Evolutionary conservation across 371 early-diverging fungal species (phyloP), one percentile per base, ranked within the genome.

Genomic region (Lichtheimia corymbifera): DNA sequence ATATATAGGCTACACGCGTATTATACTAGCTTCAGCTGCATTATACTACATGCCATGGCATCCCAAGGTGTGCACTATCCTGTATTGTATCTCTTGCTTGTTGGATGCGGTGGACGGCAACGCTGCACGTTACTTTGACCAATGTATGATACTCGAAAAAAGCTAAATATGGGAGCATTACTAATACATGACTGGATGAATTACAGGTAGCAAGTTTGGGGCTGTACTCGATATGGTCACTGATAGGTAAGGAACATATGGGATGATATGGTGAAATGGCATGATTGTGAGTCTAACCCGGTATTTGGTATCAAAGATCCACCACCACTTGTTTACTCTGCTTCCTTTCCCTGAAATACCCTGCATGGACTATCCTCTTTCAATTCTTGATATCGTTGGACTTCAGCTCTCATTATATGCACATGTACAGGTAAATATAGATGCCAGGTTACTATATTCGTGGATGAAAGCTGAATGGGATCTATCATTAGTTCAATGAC

Each of bases 151-250:
- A 49, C 18, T 12, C 7, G 42, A 20, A 12, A 13, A n/a, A 18
- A 41, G 35, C 22, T 42, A 44, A 5, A 44, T 17, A 52, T 14
- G 58, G 17, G 49, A 35, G 9, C 35, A 35, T 35, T 35, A 35
- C 35, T 35, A 35, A 35, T 35, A 35, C 35, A 35, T 35, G 35
- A 11, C 35, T 35, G 35, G 35, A 11, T 35, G 35, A 35, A 35
- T 17, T 22, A 61, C 73, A 95, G 93, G 91, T 67, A 92, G 92
- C 72, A 88, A 90, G 66, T 96, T 97, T 73, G 98, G 98, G 40
- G 94, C 95, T 27, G 97, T 97, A 27, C 79, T 98, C 56, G 98
- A 98, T 71, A 97, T 97, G 98, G 97, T 97, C 53, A 97, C 97
- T 25, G 98, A 97, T 78, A 87, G 93, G 82, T 92, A 81, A 57